Evolutionary conservation across 2,329 filamentous ascomycete genomes (phyloP), one percentile per base, ranked within the genome.

Genomic region (Alternaria dauci): DNA sequence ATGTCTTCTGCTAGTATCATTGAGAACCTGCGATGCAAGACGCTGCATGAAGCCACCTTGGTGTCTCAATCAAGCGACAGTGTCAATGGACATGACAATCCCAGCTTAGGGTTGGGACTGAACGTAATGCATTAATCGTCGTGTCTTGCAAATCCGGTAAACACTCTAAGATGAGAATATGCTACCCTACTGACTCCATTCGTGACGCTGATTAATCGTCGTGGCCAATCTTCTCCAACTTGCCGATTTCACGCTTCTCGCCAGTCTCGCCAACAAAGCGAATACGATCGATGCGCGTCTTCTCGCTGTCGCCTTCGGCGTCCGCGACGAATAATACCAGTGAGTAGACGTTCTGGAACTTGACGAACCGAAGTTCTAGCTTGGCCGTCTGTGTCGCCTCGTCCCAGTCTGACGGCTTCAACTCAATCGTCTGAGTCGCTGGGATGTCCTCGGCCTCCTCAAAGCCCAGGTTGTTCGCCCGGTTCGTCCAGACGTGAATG

Each of bases 301-400:
- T 94, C 76, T 98, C 94, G 43, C 89, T 87, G 52, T 92, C 90
- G 55, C 94, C 91, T 2, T 93, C 94, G 4, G 81, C 82, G 76
- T 96, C 90, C 55, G 91, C 91, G 34, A 99, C 89, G 78, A 97
- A 99, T 11, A 99, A 71, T 18, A 96, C 90, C 71, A 99, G 76
- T 63, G 89, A 95, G 61, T 88, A 91, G 55, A 97, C 91, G 75
- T 93, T 96, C 81, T 98, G 95, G 84, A 98, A 99, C 82, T 97
- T 97, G 80, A 99, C 95, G 74, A 94, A 97, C 14, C 94, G 91
- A 71, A 98, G 81, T 79, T 84, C 82, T 28, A 84, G 68, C 72
- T 82, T 84, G 18, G 83, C 83, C 1, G 83, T 85, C 18, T 79
- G 80, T 2, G 82, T 84, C 70, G 80, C 77, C 62, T 76, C 70